Percentiles rank a stretch among this genome's conserved stretches.
Conservation (phyloP, 306 rosid genomes). For the Hylodesmum podocarpum region DNA sequence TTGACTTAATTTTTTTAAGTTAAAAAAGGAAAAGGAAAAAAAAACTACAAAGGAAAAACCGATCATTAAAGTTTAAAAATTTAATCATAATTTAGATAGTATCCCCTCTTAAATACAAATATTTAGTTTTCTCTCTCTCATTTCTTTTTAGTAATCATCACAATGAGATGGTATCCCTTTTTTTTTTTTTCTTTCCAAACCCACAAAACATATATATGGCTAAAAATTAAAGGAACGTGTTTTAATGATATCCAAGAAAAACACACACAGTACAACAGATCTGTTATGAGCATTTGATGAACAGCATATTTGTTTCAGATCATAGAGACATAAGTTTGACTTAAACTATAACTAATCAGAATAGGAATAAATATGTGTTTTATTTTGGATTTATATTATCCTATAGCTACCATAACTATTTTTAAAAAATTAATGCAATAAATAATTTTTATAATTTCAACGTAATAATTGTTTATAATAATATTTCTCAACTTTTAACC, state of each 20-base stretch:
- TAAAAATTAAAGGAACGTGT: neutral
- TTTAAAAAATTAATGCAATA: neutral
- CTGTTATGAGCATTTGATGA: neutral
- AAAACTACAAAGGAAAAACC: neutral
- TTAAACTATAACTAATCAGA: neutral
- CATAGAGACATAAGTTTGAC: neutral
- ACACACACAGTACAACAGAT: neutral
- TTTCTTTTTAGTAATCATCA: no score
- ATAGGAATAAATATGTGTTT: neutral
- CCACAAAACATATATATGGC: neutral
- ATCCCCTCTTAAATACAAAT: neutral
- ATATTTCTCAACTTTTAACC: neutral
- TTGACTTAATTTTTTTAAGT: neutral
- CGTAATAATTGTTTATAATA: neutral
- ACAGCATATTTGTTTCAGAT: neutral
- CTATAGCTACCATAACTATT: neutral
- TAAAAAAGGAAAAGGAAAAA: neutral
- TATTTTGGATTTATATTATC: neutral
- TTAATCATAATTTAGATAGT: neutral
- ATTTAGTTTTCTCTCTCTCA: neutral
- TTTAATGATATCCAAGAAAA: neutral
- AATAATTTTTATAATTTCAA: neutral
- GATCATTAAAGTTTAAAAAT: neutral
- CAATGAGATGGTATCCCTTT: no score
- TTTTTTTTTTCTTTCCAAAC: neutral